Conservation (phyloP, 495 filamentous ascomycete species). For the Aspergillus sparsus region DNA sequence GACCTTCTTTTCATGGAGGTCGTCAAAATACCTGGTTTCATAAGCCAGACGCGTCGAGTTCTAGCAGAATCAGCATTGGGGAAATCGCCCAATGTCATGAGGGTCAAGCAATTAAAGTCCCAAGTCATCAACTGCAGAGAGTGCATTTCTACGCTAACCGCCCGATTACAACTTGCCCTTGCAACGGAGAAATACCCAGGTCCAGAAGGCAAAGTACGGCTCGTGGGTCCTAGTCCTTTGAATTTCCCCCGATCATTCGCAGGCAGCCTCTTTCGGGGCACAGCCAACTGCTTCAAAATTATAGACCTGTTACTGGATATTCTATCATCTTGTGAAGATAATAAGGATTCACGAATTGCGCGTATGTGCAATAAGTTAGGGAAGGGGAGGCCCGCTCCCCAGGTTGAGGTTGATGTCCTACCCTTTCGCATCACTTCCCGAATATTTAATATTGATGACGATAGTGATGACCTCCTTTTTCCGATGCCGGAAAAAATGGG, state of each 20-base stretch:
- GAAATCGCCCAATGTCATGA: neutral
- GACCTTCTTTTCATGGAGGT: conserved; percentile 30
- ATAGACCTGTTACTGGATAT: conserved; percentile 21
- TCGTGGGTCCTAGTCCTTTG: conserved; percentile 27
- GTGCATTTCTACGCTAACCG: conserved; percentile 12
- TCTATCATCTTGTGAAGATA: conserved; percentile 13
- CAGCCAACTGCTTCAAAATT: conserved; percentile 22
- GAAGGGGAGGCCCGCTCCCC: neutral
- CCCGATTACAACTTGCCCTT: conserved; percentile 20
- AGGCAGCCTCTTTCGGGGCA: conserved; percentile 26
- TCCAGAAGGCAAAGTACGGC: conserved; percentile 3
- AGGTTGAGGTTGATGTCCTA: neutral
- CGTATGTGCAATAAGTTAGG: neutral
- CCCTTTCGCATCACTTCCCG: conserved; percentile 26
- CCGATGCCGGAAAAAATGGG: neutral
- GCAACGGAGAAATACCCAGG: conserved; percentile 18
- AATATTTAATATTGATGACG: neutral
- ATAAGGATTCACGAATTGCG: neutral
- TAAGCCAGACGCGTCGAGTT: conserved; percentile 17
- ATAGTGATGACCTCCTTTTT: neutral
- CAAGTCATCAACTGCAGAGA: neutral
- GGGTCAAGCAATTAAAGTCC: neutral
- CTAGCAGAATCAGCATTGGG: neutral
- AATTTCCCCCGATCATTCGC: conserved; percentile 28
- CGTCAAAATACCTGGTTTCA: conserved; percentile 26